Conservation (phyloP, 805 yeast genomes). For the Torulaspora delbrueckii region DNA sequence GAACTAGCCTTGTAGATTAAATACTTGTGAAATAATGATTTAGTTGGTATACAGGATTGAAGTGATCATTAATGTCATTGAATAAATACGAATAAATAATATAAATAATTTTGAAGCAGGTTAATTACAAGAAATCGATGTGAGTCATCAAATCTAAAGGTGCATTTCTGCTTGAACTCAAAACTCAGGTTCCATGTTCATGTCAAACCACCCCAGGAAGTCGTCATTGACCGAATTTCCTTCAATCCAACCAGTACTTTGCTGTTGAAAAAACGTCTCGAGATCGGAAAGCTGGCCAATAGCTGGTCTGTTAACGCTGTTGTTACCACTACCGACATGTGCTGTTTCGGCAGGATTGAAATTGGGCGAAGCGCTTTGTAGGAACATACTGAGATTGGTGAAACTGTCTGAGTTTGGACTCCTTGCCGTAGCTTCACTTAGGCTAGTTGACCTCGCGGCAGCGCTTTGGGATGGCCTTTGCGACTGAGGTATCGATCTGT, state of each 20-base stretch:
- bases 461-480: conserved; percentile 5
- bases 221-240: conserved; percentile 64
- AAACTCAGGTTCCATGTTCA: conserved; percentile 64
- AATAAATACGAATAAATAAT: neutral
- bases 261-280: conserved; percentile 70
- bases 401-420: conserved; percentile 8
- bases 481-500: conserved; percentile 10
- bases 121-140: neutral
- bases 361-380: conserved; percentile 7
- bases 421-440: neutral
- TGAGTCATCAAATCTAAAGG: neutral
- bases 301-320: conserved; percentile 2
- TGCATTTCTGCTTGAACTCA: conserved; percentile 20
- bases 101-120: neutral
- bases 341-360: conserved; percentile 7
- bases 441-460: conserved; percentile 4
- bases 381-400: conserved; percentile 18
- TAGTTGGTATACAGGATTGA: no score
- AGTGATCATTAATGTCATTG: neutral
- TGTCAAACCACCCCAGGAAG: conserved; percentile 90
- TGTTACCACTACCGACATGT: neutral
- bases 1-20: no score
- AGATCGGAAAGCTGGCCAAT: conserved; percentile 27
- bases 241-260: conserved; percentile 81
- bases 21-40: no score